phyloP scores from a whole-genome alignment of 2,329 filamentous ascomycete genomes.

The Paracorniculantispora psalliotae region DNA sequence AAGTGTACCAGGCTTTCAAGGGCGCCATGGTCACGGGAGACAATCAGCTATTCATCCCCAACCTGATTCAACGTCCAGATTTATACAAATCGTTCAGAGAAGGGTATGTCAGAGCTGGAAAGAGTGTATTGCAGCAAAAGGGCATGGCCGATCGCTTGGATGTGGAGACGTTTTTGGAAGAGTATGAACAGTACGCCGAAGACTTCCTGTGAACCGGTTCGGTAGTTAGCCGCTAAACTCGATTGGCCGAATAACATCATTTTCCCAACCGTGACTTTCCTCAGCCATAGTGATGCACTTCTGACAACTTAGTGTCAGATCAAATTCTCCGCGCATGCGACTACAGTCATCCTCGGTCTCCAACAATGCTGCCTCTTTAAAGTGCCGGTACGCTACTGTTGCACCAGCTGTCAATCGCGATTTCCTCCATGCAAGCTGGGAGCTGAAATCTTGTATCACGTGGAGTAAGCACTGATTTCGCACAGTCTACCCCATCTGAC shows the following conservation, averaged over 20 bases:
- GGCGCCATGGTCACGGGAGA: constrained; percentile 21
- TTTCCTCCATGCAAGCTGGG: not conserved
- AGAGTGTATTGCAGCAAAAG: constrained; percentile 15
- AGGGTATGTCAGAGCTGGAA: constrained; percentile 17
- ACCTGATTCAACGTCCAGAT: constrained; percentile 14
- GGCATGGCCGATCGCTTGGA: constrained; percentile 15
- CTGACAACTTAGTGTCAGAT: no score
- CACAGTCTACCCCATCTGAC: not conserved
- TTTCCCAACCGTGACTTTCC: no score
- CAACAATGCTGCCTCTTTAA: no score
- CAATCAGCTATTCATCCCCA: constrained; percentile 22
- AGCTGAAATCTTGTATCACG: not conserved
- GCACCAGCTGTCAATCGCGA: not conserved
- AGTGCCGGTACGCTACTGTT: no score
- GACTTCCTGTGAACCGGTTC: constrained; percentile 16
- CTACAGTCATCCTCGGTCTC: no score
- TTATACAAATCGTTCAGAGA: constrained; percentile 17
- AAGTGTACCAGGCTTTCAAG: constrained; percentile 21
- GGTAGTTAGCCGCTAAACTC: no score
- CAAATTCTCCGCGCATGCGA: no score
- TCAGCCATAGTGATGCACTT: no score
- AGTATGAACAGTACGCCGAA: constrained; percentile 21
- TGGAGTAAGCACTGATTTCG: not conserved
- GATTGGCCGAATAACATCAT: no score
- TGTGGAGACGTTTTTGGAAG: constrained; percentile 17